Percentiles rank a stretch among this genome's conserved stretches.
Evolutionary conservation across 495 filamentous ascomycete genomes (phyloP).

Genomic region (Penicillium cataractarum): DNA sequence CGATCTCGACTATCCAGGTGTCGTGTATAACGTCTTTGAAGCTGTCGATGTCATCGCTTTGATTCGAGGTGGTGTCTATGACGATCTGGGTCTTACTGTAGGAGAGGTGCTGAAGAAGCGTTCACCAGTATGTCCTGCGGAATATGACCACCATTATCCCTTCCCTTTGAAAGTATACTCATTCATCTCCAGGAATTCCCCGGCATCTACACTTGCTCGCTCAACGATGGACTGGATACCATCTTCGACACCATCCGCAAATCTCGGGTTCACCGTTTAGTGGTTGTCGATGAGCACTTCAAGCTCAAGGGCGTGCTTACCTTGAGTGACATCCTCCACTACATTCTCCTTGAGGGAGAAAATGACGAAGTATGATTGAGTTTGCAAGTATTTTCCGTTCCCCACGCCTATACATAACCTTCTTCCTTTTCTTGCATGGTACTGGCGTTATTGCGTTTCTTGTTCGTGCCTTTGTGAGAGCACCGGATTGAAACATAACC

Average conservation of each 20-base stretch:
- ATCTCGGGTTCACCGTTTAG: slow-evolving; percentile 88
- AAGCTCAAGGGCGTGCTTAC: slow-evolving; percentile 87
- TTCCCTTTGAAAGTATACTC: slow-evolving; percentile 6
- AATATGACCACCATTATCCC: neutral
- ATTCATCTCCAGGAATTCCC: slow-evolving; percentile 67
- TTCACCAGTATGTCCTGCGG: slow-evolving; percentile 61
- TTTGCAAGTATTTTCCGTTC: slow-evolving; percentile 1
- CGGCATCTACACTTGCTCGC: slow-evolving; percentile 93
- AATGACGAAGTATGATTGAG: slow-evolving; percentile 44
- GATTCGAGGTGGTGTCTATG: slow-evolving; percentile 91
- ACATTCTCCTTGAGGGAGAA: slow-evolving; percentile 87
- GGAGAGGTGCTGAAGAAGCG: slow-evolving; percentile 89
- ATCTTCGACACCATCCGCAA: slow-evolving; percentile 97
- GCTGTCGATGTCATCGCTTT: slow-evolving; percentile 95
- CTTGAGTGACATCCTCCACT: slow-evolving; percentile 94
- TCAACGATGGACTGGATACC: slow-evolving; percentile 88
- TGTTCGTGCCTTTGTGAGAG: slow-evolving; percentile 12
- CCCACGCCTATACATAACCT: slow-evolving; percentile 30
- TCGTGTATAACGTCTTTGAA: slow-evolving; percentile 95
- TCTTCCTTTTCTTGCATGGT: slow-evolving; percentile 35
- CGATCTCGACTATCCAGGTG: slow-evolving; percentile 45
- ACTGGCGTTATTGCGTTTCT: slow-evolving; percentile 38
- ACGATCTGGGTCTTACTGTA: slow-evolving; percentile 83
- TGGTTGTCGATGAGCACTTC: slow-evolving; percentile 88
- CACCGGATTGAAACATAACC: neutral